Evolutionary conservation across 2,329 filamentous ascomycete species (phyloP).

Genomic region (Akanthomyces muscarius): DNA sequence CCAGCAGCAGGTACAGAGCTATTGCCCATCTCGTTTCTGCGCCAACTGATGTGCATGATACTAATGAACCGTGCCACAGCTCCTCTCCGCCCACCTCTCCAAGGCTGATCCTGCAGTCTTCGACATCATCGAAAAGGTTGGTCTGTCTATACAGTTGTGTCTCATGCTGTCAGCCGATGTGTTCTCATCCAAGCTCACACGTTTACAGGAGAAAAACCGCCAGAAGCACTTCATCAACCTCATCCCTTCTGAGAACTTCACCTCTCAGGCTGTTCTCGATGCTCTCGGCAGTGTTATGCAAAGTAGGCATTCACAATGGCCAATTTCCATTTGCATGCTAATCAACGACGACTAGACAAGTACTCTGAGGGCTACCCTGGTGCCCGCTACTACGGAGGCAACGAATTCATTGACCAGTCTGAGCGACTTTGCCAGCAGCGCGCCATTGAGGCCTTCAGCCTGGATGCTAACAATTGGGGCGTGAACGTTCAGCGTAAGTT

Average conservation of each 20-base stretch:
- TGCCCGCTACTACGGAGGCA: constrained; percentile 93
- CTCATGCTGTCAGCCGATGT: background rate
- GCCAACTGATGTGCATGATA: background rate
- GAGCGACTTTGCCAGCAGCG: constrained; percentile 87
- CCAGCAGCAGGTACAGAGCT: constrained; percentile 53
- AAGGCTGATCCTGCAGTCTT: constrained; percentile 84
- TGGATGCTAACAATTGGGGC: constrained; percentile 85
- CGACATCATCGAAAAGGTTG: constrained; percentile 85
- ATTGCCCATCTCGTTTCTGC: constrained; percentile 19
- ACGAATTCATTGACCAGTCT: constrained; percentile 90
- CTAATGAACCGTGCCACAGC: constrained; percentile 42
- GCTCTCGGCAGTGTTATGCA: constrained; percentile 93
- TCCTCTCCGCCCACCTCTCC: constrained; percentile 74
- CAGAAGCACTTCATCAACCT: constrained; percentile 99
- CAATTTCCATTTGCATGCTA: constrained; percentile 23
- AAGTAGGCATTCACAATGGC: constrained; percentile 50
- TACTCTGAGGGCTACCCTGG: constrained; percentile 98
- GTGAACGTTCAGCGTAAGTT: constrained; percentile 88
- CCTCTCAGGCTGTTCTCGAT: constrained; percentile 87
- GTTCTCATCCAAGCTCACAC: background rate
- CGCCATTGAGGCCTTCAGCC: constrained; percentile 79
- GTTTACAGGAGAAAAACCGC: constrained; percentile 76
- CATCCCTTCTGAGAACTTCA: constrained; percentile 94
- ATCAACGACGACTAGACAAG: constrained; percentile 61
- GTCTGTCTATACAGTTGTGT: constrained; percentile 19